Base-by-base conservation (phyloP, 768 basidiomycete genomes). In the Naganishia vaughanmartiniae region DNA sequence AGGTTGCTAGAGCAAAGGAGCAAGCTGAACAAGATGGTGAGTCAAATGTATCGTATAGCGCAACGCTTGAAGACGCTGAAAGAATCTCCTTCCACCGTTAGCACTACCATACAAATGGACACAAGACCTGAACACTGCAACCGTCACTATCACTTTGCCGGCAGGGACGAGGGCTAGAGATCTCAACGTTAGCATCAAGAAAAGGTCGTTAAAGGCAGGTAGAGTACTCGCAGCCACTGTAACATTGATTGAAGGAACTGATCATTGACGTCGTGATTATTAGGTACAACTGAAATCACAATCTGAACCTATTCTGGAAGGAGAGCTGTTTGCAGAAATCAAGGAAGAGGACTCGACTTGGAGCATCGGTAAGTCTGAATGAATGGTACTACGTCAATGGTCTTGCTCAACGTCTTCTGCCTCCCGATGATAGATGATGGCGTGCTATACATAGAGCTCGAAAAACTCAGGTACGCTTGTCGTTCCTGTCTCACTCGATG, bases 261-360 rank as follows among this genome's bases (percentile, higher is more conserved):
- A 31, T 15, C 2, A 21, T 10, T 4, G 7, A 36, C 26, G 1
- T 58, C 1, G 17, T 45, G 28, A 1, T 21, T 24, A 26, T 11
- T 42, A 81, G 80, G 81, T 78, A 4, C 77, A 79, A 45, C 33
- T 98, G 55, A 98, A 95, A 82, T 89, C 90, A 33, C 84, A 90
- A 72, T 11, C 67, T 4, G 91, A 92, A 46, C 87, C 88, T 30
- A 91, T 97, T 77, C 78, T 99, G 76, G 85, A 86, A n/a, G 96
- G 96, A 19, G 90, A 93, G 70, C 85, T 99, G 45, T 93, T 90
- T 83, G 89, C 89, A 76, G 93, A 94, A 72, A 89, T 98, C 83
- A 93, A 94, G 77, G 84, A 96, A 57, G 96, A 96, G 73, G 96
- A 98, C 55, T 95, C 93, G 70, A 95, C 93, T 17, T 98, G 96